phyloP scores from a whole-genome alignment of 768 basidiomycete species.

The Suillus lakei region DNA sequence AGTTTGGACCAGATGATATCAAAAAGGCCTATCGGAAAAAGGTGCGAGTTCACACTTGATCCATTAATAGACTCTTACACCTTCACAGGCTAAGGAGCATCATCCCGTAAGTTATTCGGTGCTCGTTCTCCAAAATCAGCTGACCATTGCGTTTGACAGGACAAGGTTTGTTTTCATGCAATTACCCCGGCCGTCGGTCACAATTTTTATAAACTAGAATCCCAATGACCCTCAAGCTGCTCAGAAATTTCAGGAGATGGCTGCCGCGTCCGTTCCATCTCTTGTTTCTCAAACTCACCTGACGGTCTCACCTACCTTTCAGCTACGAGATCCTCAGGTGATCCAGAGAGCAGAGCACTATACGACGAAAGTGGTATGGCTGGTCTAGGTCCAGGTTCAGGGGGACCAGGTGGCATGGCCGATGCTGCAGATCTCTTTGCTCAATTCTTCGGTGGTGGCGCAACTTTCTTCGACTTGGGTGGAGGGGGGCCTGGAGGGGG shows the following conservation, averaged over 20 bases:
- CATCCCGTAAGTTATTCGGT: slow-evolving; percentile 67
- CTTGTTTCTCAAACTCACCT: slow-evolving; percentile 14
- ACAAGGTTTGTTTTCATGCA: slow-evolving; percentile 55
- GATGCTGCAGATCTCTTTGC: slow-evolving; percentile 74
- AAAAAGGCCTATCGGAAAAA: slow-evolving; percentile 95
- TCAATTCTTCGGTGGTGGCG: slow-evolving; percentile 65
- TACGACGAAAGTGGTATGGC: slow-evolving; percentile 82
- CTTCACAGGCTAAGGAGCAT: slow-evolving; percentile 76
- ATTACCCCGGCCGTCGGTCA: neutral
- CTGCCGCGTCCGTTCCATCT: slow-evolving; percentile 69
- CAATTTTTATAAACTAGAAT: slow-evolving; percentile 53
- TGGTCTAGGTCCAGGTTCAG: slow-evolving; percentile 58
- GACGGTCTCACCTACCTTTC: slow-evolving; percentile 14
- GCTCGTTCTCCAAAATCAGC: slow-evolving; percentile 8
- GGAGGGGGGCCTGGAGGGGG: slow-evolving; percentile 56
- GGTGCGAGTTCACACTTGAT: slow-evolving; percentile 48
- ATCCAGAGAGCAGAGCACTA: slow-evolving; percentile 64
- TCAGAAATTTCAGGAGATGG: slow-evolving; percentile 87
- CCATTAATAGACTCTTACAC: slow-evolving; percentile 23
- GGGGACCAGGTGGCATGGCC: slow-evolving; percentile 46
- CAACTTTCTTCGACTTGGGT: slow-evolving; percentile 71
- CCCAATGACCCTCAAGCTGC: slow-evolving; percentile 86
- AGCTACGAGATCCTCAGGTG: slow-evolving; percentile 86
- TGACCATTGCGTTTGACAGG: slow-evolving; percentile 45
- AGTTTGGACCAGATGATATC: slow-evolving; percentile 66